Percentiles rank a stretch among this genome's conserved stretches.
These are phyloP conservation scores for Eucalyptus erythrocorys DNA, from an alignment of 345 rosid species.

Conservation along the genomic window DNA sequence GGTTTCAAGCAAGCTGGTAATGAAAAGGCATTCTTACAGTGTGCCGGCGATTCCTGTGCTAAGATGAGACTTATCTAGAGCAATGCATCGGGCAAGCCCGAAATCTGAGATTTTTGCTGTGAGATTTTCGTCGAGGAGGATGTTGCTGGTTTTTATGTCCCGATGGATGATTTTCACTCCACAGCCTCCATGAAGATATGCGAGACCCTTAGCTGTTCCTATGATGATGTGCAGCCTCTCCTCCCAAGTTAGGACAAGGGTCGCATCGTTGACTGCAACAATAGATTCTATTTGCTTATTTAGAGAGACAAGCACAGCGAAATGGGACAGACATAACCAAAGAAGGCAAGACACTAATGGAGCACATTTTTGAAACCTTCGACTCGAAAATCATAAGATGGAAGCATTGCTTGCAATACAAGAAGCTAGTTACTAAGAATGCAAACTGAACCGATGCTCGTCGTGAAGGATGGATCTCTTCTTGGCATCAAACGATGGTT, in stretches of 20 bases:
- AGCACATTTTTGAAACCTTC: neutral
- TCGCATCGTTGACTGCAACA: constrained; percentile 29
- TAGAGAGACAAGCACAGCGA: too few relatives aligned
- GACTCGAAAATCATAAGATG: neutral
- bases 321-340: too few relatives aligned
- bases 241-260: constrained; percentile 42
- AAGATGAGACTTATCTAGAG: constrained; percentile 27
- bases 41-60: constrained; percentile 76
- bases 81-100: constrained; percentile 54
- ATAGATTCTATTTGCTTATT: neutral
- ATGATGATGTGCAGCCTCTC: constrained; percentile 39
- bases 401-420: neutral
- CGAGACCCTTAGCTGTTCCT: constrained; percentile 76
- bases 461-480: neutral
- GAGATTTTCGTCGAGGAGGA: constrained; percentile 54
- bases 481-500: neutral
- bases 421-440: neutral
- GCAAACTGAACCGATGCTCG: neutral
- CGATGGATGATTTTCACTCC: constrained; percentile 59
- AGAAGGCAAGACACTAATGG: too few relatives aligned
- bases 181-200: constrained; percentile 51
- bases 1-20: fast-evolving
- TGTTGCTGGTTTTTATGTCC: constrained; percentile 76
- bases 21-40: constrained; percentile 25
- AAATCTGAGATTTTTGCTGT: constrained; percentile 78